These are phyloP conservation scores for Aspergillus bombycis DNA, from an alignment of 2,329 filamentous ascomycete genomes.

Conservation along the genomic window DNA sequence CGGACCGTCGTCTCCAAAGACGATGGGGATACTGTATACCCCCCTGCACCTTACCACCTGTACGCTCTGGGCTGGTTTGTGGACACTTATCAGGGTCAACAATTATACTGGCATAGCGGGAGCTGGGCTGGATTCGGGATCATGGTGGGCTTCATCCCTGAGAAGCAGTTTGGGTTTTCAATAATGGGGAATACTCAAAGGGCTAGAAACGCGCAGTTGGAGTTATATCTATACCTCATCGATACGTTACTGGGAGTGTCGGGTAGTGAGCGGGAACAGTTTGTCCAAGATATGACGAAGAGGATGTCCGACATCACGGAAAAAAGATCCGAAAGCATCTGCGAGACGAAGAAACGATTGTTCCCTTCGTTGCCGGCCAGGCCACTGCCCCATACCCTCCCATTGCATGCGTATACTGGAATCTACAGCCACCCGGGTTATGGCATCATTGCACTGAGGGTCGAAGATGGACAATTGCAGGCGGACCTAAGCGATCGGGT, in stretches of 20 bases:
- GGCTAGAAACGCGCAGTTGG: constrained; percentile 14
- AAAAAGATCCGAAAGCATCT: background rate
- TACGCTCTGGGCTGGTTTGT: constrained; percentile 31
- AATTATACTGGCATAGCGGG: constrained; percentile 26
- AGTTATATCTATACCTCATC: constrained; percentile 20
- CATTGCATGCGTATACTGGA: constrained; percentile 21
- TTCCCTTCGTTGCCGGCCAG: constrained; percentile 16
- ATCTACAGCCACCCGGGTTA: constrained; percentile 20
- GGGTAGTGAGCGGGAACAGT: constrained; percentile 11
- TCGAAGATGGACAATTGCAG: constrained; percentile 4
- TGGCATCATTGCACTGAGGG: constrained; percentile 8
- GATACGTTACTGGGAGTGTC: constrained; percentile 19
- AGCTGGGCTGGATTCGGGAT: constrained; percentile 27
- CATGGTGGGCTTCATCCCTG: constrained; percentile 28
- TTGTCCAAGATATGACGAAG: constrained; percentile 6
- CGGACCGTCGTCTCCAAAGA: constrained; percentile 15
- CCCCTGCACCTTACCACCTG: constrained; percentile 18
- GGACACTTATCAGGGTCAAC: constrained; percentile 24
- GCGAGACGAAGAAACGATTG: constrained; percentile 11
- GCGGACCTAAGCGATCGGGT: constrained; percentile 20
- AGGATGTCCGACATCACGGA: background rate
- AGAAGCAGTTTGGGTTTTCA: constrained; percentile 24
- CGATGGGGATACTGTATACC: constrained; percentile 8
- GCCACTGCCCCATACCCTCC: constrained; percentile 14
- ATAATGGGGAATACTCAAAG: constrained; percentile 27